Evolutionary conservation across 495 filamentous ascomycete species (phyloP), one percentile per base, ranked within the genome.

Genomic region (Penicillium chermesinum): DNA sequence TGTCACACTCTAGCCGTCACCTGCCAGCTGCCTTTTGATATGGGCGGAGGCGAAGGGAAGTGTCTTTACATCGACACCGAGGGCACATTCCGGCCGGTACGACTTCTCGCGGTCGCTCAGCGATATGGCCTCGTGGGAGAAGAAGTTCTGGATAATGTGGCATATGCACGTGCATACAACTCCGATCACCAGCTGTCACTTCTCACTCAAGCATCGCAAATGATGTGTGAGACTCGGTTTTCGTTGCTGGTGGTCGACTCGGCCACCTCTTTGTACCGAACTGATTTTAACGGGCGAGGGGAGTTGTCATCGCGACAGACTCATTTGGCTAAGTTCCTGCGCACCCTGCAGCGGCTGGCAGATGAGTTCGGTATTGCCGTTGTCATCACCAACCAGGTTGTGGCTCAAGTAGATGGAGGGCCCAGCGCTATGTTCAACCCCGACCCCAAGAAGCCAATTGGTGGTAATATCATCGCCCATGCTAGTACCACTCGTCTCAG

Each of bases 141-240:
- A 66, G 93, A 98, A 63, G 93, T 98, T 1, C 77, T 98, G 14
- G 93, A 98, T 70, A 98, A 98, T 61, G 88, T 98, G 34, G 93
- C 93, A 2, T 98, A 98, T 69, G 93, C 93, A 30, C 84, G 93
- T 33, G 93, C 93, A 2, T 98, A 98, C 71, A 98, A 98, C 66
- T 96, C 90, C 2, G 93, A 98, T 50, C 93, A 98, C 64, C 93
- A 98, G 63, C 78, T 97, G 15, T 87, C 94, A 64, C 77, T 98
- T 4, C 80, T 98, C 42, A 95, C 89, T 64, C 91, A 97, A 63
- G 93, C 93, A 13, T 87, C 94, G 7, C 78, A 87, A 41, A 98
- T 98, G 93, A 98, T 98, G 93, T 96, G 90, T 48, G 94, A 97
- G 66, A 97, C 93, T 2, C 85, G 93, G 3, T 98, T 98, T 72